These are phyloP conservation scores for Bathelium albidoporum DNA, from an alignment of 495 filamentous ascomycete species.

Conservation along the genomic window DNA sequence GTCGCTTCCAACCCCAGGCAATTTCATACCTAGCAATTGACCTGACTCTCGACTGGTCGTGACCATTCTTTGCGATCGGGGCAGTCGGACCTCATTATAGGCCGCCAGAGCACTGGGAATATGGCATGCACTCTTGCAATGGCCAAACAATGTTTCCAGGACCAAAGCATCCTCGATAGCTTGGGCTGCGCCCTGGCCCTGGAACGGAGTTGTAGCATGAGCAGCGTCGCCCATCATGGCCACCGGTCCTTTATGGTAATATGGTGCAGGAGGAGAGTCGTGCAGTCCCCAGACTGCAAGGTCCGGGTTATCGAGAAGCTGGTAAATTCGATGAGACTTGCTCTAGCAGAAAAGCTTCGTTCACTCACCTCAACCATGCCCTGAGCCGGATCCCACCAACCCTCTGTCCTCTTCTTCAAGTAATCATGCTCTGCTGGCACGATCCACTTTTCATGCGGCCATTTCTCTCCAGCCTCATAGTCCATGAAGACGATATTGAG, in stretches of 20 bases:
- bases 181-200: constrained; percentile 7
- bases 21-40: not conserved
- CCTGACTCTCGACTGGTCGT: not conserved
- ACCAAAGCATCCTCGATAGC: constrained; percentile 8
- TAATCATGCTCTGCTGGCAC: not conserved
- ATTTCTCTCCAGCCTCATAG: not conserved
- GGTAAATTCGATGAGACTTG: not conserved
- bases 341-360: not conserved
- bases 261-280: not conserved
- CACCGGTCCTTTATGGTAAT: not conserved
- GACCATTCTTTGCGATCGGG: not conserved
- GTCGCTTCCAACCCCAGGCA: not conserved
- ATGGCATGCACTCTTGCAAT: not conserved
- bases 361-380: not conserved
- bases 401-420: not conserved
- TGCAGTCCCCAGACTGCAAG: not conserved
- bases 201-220: constrained; percentile 5
- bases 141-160: not conserved
- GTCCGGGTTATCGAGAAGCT: not conserved
- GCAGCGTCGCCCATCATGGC: constrained; percentile 6
- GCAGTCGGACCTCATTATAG: not conserved
- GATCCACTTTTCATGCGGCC: not conserved
- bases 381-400: not conserved
- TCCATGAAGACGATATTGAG: constrained; percentile 13
- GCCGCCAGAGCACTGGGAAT: not conserved